These are phyloP conservation scores for Aspergillus amoenus DNA, from an alignment of 2,329 filamentous ascomycete genomes.

Conservation along the genomic window DNA sequence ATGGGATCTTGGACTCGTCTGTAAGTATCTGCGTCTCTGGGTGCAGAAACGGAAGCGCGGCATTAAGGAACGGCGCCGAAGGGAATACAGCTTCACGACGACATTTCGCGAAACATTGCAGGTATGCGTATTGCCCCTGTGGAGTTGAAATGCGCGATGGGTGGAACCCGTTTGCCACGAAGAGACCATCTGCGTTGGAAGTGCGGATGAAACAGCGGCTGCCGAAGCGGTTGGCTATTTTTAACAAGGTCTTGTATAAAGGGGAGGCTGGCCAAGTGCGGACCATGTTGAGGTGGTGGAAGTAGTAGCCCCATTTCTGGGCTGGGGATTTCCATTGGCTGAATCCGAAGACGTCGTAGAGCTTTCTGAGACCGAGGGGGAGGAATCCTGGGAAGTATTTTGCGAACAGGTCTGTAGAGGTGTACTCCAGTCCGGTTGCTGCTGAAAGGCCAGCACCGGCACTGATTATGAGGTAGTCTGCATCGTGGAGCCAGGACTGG, in stretches of 20 bases:
- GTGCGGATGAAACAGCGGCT: slow-evolving; percentile 20
- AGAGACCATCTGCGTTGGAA: slow-evolving; percentile 22
- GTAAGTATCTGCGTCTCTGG: slow-evolving; percentile 10
- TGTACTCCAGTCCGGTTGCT: slow-evolving; percentile 25
- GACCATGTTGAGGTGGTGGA: slow-evolving; percentile 21
- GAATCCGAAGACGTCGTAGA: slow-evolving; percentile 24
- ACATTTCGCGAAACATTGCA: slow-evolving; percentile 24
- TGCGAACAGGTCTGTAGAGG: slow-evolving; percentile 22
- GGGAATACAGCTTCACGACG: slow-evolving; percentile 18
- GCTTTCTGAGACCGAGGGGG: slow-evolving; percentile 27
- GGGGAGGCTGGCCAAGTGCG: slow-evolving; percentile 13
- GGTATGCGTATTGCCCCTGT: slow-evolving; percentile 21
- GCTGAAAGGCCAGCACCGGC: slow-evolving; percentile 24
- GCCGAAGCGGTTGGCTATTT: background rate
- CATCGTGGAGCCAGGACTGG: slow-evolving; percentile 17
- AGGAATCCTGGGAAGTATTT: slow-evolving; percentile 26
- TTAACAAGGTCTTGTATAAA: slow-evolving; percentile 9
- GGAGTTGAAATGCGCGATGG: slow-evolving; percentile 17
- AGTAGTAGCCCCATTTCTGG: slow-evolving; percentile 25
- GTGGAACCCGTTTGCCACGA: slow-evolving; percentile 20
- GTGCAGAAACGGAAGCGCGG: slow-evolving; percentile 19
- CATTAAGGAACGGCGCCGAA: slow-evolving; percentile 18
- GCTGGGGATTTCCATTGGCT: slow-evolving; percentile 13
- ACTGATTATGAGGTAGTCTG: slow-evolving; percentile 20
- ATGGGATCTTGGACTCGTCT: slow-evolving; percentile 8